Evolutionary conservation across 1,284 basidiomycete genomes (phyloP).

Genomic region (Vanrija sp.): DNA sequence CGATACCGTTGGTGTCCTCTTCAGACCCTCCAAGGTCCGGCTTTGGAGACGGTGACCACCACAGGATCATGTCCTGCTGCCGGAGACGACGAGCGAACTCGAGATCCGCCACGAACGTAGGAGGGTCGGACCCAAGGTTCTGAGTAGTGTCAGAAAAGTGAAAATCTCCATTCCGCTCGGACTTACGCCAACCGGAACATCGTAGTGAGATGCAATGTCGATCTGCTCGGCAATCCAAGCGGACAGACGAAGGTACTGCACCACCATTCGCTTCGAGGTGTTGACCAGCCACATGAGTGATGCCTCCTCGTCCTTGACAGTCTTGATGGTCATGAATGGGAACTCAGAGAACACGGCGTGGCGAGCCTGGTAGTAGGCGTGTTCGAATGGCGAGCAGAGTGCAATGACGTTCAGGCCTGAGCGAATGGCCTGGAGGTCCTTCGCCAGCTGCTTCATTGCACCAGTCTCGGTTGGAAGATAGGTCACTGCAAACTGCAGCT

Average conservation of each 20-base stretch:
- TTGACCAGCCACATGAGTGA: slow-evolving; percentile 56
- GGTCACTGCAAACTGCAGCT: slow-evolving; percentile 63
- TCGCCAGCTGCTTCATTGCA: slow-evolving; percentile 82
- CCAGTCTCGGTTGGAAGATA: slow-evolving; percentile 77
- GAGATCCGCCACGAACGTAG: slow-evolving; percentile 81
- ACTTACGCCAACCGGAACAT: slow-evolving; percentile 71
- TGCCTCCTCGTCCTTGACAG: slow-evolving; percentile 59
- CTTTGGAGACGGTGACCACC: slow-evolving; percentile 90
- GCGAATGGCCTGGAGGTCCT: slow-evolving; percentile 65
- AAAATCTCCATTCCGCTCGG: neutral
- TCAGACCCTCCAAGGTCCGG: slow-evolving; percentile 94
- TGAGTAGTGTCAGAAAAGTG: slow-evolving; percentile 15
- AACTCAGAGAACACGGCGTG: slow-evolving; percentile 74
- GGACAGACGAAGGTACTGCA: slow-evolving; percentile 74
- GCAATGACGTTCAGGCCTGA: slow-evolving; percentile 65
- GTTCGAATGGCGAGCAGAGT: slow-evolving; percentile 80
- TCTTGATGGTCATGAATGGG: slow-evolving; percentile 81
- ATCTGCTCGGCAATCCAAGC: slow-evolving; percentile 77
- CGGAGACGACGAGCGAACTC: slow-evolving; percentile 82
- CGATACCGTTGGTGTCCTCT: slow-evolving; percentile 69
- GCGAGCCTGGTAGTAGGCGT: slow-evolving; percentile 74
- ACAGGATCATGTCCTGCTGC: slow-evolving; percentile 85
- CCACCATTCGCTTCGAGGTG: slow-evolving; percentile 64
- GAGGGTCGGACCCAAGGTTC: slow-evolving; percentile 86
- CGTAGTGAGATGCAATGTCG: slow-evolving; percentile 82